Evolutionary conservation across 2,329 filamentous ascomycete genomes (phyloP).

Genomic region (Aspergillus clavatus): DNA sequence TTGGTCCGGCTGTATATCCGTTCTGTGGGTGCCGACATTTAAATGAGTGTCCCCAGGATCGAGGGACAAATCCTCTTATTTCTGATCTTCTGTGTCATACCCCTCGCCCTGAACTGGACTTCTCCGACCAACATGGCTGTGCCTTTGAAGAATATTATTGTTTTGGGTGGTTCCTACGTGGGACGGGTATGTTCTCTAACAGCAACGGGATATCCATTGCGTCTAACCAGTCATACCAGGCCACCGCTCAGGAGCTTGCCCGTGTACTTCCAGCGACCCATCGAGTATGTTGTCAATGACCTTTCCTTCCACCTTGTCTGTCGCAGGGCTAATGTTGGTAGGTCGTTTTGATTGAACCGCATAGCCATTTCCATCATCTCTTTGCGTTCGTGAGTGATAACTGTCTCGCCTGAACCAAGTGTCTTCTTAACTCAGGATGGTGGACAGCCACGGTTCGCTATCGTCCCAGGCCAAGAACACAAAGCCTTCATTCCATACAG

Average conservation of each 20-base stretch:
- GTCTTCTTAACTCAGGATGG: too few species aligned
- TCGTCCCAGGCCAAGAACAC: conserved; percentile 33
- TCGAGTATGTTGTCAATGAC: too few species aligned
- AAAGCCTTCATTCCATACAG: conserved; percentile 36
- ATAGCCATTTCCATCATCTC: conserved; percentile 35
- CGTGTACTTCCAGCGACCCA: conserved; percentile 31
- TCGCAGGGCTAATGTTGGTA: conserved; percentile 6
- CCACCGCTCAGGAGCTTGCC: conserved; percentile 34
- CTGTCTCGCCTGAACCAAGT: neutral
- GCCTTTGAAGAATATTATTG: conserved; percentile 32
- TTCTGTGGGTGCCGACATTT: neutral
- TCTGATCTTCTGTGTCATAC: neutral
- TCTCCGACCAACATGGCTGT: conserved; percentile 19
- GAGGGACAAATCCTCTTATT: neutral
- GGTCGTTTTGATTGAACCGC: conserved; percentile 31
- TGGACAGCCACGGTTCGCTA: conserved; percentile 33
- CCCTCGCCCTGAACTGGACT: neutral
- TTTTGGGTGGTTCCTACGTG: conserved; percentile 35
- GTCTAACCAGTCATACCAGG: conserved; percentile 15
- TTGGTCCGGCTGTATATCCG: neutral
- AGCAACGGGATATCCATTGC: neutral
- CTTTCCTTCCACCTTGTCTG: neutral
- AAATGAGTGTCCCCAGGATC: neutral
- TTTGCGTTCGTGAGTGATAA: conserved; percentile 30
- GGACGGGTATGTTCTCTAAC: conserved; percentile 23